Base-by-base conservation (phyloP, 805 yeast genomes). In the Barnettozyma sucrosica region DNA sequence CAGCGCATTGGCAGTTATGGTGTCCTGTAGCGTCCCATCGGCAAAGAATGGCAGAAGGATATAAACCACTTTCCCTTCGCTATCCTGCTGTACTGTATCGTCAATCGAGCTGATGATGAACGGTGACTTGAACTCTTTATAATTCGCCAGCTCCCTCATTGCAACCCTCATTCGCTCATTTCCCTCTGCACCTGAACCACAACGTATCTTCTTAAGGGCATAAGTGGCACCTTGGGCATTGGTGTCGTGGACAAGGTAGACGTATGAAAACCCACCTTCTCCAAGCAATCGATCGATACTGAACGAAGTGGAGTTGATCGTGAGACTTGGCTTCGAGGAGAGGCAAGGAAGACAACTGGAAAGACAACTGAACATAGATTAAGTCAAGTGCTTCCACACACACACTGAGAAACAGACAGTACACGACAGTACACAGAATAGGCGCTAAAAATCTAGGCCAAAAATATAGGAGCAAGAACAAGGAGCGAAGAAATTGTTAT, bases 201-300 rank as follows among this genome's bases (percentile, higher is more conserved):
- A 89, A 51, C 90, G 71, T 46, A 89, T 86, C 68, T 86, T 85
- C 69, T 90, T 90, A 59, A 90, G 68, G 3, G 96, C 96, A 59
- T 79, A 86, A 39, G 67, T 55, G 33, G 75, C 75, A 30, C 74
- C 68, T 14, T 19, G 19, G 7, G 50, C 25, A 53, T 72, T 68
- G 10, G 62, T 55, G 23, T 71, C 69, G 53, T 79, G 72, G 4
- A 89, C 95, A 20, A 89, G 69, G 59, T 90, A 90, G 8, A 88
- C 96, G 56, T 85, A 89, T 0, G 95, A 83, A 61, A 85, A 85
- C 13, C 93, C 95, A 3, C 96, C 95, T 67, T 89, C 97, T 9
- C 96, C 96, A 7, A 90, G 69, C n/a, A 90, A 72, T 50, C 79
- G 75, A 46, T 80, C 66, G 16, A 90, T 83, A 56, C 70, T 72